phyloP scores from a whole-genome alignment of 2,329 filamentous ascomycete genomes.

The Colletotrichum gloeosporioides region DNA sequence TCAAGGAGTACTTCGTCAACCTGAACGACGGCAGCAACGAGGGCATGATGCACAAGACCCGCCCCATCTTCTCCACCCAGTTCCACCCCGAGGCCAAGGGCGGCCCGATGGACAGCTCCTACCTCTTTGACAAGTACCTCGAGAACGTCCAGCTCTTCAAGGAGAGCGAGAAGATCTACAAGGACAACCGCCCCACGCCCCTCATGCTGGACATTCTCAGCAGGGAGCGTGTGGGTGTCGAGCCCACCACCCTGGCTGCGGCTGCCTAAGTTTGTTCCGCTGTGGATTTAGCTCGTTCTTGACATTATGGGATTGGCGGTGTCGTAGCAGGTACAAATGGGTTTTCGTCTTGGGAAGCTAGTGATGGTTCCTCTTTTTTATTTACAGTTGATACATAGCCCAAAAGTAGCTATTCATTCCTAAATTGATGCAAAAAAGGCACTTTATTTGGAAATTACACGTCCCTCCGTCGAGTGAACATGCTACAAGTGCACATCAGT shows the following conservation, averaged over 20 bases:
- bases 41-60: slow-evolving; percentile 93
- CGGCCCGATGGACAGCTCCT: slow-evolving; percentile 92
- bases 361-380: background rate
- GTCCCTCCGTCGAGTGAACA: background rate
- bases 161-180: slow-evolving; percentile 77
- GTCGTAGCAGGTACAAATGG: background rate
- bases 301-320: background rate
- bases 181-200: slow-evolving; percentile 87
- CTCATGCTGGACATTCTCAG: slow-evolving; percentile 89
- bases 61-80: slow-evolving; percentile 97
- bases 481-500: background rate
- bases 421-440: slow-evolving; percentile 1
- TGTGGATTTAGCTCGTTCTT: background rate
- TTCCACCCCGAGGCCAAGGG: slow-evolving; percentile 99
- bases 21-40: slow-evolving; percentile 98
- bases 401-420: background rate
- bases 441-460: background rate
- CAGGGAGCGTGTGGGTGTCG: slow-evolving; percentile 94
- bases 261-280: slow-evolving; percentile 38
- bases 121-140: slow-evolving; percentile 96
- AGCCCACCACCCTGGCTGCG: slow-evolving; percentile 65
- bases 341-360: background rate
- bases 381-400: slow-evolving; percentile 2
- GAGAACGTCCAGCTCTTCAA: slow-evolving; percentile 91
- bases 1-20: slow-evolving; percentile 99